Conservation (phyloP, 768 basidiomycete genomes). For the Kwoniella heveanensis region DNA sequence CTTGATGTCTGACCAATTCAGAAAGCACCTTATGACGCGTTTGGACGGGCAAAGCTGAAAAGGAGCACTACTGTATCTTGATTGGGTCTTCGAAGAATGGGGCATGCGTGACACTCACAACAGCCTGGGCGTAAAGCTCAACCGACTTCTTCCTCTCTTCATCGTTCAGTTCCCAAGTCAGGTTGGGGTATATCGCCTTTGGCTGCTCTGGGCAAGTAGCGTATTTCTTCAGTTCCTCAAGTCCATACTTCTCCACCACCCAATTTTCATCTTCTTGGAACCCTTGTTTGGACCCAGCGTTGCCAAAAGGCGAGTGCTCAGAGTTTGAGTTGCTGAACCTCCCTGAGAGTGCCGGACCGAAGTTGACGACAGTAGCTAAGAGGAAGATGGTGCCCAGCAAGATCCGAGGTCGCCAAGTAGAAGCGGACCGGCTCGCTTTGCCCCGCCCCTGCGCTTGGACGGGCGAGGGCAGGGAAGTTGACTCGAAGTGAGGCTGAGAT, state of each 20-base stretch:
- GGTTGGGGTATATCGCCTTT: constrained; percentile 38
- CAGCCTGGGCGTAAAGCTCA: constrained; percentile 36
- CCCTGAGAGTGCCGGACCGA: constrained; percentile 13
- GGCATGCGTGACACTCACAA: constrained; percentile 48
- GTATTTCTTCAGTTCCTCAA: constrained; percentile 12
- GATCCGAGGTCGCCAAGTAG: constrained; percentile 4
- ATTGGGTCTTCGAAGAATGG: too few relatives aligned
- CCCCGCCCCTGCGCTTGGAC: background rate
- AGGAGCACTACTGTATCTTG: too few relatives aligned
- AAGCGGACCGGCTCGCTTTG: background rate
- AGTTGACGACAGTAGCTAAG: constrained; percentile 17
- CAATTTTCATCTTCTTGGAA: constrained; percentile 4
- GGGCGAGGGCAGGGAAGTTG: constrained; percentile 1
- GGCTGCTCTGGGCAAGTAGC: constrained; percentile 46
- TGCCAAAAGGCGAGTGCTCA: too few relatives aligned
- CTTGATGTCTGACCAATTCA: too few relatives aligned
- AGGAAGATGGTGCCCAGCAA: constrained; percentile 17
- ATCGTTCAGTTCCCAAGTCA: constrained; percentile 36
- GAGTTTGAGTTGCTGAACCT: too few relatives aligned
- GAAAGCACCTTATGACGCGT: too few relatives aligned
- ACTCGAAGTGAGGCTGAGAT: background rate
- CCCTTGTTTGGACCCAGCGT: background rate
- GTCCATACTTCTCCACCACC: constrained; percentile 7
- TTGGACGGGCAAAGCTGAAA: too few relatives aligned
- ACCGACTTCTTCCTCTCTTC: constrained; percentile 36